A percentile compares a stretch with the other conserved stretches of the same genome.
Evolutionary conservation across 148 eudicot species (phyloP).

Genomic region (Vaccinium corymbosum): DNA sequence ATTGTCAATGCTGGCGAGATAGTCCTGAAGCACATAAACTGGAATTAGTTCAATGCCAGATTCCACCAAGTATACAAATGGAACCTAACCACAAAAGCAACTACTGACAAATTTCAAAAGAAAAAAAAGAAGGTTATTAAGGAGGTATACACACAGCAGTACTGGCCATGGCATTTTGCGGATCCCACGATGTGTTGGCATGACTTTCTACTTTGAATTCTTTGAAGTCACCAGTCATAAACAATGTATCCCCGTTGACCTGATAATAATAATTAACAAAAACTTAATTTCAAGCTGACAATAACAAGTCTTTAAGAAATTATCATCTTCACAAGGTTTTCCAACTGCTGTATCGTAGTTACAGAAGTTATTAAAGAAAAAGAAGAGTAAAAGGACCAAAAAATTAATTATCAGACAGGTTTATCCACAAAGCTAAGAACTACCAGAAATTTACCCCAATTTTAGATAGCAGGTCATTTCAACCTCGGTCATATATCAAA

Average conservation of each 20-base stretch:
- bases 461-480: not conserved
- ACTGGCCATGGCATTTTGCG: constrained; percentile 60
- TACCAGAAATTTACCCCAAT: not conserved
- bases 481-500: not conserved
- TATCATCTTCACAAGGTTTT: not conserved
- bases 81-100: constrained; percentile 4
- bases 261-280: constrained; percentile 28
- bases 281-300: not conserved
- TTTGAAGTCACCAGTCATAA: constrained; percentile 63
- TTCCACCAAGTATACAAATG: not conserved
- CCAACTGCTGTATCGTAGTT: not conserved
- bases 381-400: not conserved
- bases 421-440: not conserved
- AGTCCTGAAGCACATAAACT: constrained; percentile 46
- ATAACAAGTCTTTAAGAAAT: not conserved
- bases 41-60: not conserved
- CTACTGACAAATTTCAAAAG: not conserved
- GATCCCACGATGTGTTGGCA: constrained; percentile 58
- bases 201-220: constrained; percentile 71
- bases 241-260: constrained; percentile 89
- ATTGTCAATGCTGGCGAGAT: constrained; percentile 61
- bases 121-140: not conserved
- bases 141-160: constrained; percentile 63
- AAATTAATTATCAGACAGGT: not conserved
- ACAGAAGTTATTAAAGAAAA: not conserved